Conservation (phyloP, 1,284 basidiomycete species). For the Pseudozyma pruni region DNA sequence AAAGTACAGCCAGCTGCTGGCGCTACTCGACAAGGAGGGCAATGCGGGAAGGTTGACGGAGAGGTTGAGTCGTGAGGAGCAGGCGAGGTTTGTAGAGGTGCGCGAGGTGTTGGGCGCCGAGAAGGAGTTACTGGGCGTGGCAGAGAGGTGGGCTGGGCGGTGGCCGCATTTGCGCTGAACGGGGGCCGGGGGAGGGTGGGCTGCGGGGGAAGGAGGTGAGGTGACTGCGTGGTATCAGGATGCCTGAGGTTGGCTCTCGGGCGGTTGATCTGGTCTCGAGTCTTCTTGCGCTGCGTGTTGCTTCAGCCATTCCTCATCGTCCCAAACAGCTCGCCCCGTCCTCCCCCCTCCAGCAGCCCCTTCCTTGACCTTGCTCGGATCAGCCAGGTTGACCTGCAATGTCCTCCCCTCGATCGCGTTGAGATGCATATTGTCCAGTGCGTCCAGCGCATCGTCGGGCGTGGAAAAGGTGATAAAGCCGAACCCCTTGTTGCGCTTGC, state of each 20-base stretch:
- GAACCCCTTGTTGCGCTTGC: slow-evolving; percentile 36
- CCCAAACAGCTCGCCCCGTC: slow-evolving; percentile 28
- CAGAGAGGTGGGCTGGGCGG: neutral
- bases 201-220: too few species aligned
- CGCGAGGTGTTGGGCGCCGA: slow-evolving; percentile 3
- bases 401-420: slow-evolving; percentile 30
- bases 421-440: slow-evolving; percentile 54
- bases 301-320: slow-evolving; percentile 48
- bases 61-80: slow-evolving; percentile 2
- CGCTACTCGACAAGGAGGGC: neutral
- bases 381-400: slow-evolving; percentile 41
- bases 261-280: neutral
- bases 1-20: neutral
- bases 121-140: neutral
- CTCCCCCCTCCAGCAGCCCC: neutral
- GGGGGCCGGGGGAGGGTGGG: too few species aligned
- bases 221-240: too few species aligned
- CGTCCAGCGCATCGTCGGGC: slow-evolving; percentile 36
- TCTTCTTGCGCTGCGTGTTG: slow-evolving; percentile 9
- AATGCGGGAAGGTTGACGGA: slow-evolving; percentile 1
- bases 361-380: slow-evolving; percentile 24
- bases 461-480: slow-evolving; percentile 44
- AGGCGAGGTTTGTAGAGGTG: neutral
- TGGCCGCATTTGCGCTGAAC: slow-evolving; percentile 12
- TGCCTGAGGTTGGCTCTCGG: too few species aligned